Evolutionary conservation across 192 early-diverging fungal species (phyloP).

Genomic region (Podila verticillata): DNA sequence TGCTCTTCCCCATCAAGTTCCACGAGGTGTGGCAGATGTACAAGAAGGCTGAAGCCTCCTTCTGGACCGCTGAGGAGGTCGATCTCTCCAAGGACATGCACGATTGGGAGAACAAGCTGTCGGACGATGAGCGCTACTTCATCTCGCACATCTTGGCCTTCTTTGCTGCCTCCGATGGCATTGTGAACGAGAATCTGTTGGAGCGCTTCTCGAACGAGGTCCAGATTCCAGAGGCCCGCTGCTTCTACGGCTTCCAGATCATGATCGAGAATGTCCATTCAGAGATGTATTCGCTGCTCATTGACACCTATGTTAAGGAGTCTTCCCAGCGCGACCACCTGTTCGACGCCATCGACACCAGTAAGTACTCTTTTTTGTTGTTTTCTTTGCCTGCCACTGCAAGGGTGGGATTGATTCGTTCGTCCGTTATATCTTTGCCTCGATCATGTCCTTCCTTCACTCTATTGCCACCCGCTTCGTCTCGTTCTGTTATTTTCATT

Average conservation of each 20-base stretch:
- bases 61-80: constrained; percentile 97
- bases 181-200: constrained; percentile 96
- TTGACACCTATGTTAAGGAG: constrained; percentile 96
- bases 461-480: not conserved
- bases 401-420: too few relatives aligned
- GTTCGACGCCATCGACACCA: constrained; percentile 94
- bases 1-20: constrained; percentile 94
- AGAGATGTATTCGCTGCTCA: constrained; percentile 95
- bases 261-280: constrained; percentile 98
- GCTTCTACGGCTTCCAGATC: constrained; percentile 98
- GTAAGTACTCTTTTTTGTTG: constrained; percentile 46
- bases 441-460: not conserved
- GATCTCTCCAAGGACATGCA: constrained; percentile 91
- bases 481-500: not conserved
- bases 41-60: constrained; percentile 97
- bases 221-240: constrained; percentile 93
- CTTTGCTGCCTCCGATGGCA: constrained; percentile 95
- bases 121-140: constrained; percentile 89
- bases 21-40: constrained; percentile 97
- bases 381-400: not conserved
- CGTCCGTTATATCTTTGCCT: not conserved
- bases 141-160: constrained; percentile 94
- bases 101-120: constrained; percentile 91
- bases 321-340: constrained; percentile 80
- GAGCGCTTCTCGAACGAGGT: constrained; percentile 92